Base-by-base conservation (phyloP, 495 filamentous ascomycete genomes). In the Aspergillus coremiiformis region DNA sequence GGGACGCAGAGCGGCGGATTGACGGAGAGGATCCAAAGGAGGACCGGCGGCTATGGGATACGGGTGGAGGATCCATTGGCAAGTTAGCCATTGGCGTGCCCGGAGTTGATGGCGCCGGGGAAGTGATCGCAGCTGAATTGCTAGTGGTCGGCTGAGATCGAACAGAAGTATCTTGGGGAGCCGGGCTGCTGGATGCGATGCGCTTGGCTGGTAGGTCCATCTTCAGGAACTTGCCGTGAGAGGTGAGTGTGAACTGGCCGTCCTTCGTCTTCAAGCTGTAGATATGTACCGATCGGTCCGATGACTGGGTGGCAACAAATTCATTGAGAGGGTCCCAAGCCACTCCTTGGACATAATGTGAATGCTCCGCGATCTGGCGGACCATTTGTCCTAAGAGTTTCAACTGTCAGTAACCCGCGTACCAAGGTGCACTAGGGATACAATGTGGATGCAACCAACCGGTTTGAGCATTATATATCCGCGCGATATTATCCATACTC, bases 271-370 rank as follows among this genome's bases (percentile, higher is more conserved):
- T 95, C 55, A 99, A 71, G 12, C 83, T 90, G 70, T 97, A 97
- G 56, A 99, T 92, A 69, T 99, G 93, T 17, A 96, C 92, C 1
- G 93, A 95, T 61, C 93, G 84, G 69, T 99, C 93, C 0, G 93
- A 99, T 2, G 93, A 97, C 65, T 99, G 93, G 19, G 93, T 99
- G 19, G 94, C 93, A 41, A 99, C 87, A 66, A 87, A 99, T 73
- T 99, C 93, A 67, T 99, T 99, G 24, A 95, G 71, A 29, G 93
- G 93, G 70, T 99, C 93, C 93, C 93, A 99, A 1, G 94, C 90
- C 15, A 99, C 93, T 30, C 93, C 93, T 72, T 99, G 93, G 17
- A 99, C 93, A 61, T 96, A 99, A 67, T 99, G 93, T 60, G 92
- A 96, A 71, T 99, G 93, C 65, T 99, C 93, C 37, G 93, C 94